Conservation (phyloP, 2,329 filamentous ascomycete species). For the Claviceps quebecensis region DNA sequence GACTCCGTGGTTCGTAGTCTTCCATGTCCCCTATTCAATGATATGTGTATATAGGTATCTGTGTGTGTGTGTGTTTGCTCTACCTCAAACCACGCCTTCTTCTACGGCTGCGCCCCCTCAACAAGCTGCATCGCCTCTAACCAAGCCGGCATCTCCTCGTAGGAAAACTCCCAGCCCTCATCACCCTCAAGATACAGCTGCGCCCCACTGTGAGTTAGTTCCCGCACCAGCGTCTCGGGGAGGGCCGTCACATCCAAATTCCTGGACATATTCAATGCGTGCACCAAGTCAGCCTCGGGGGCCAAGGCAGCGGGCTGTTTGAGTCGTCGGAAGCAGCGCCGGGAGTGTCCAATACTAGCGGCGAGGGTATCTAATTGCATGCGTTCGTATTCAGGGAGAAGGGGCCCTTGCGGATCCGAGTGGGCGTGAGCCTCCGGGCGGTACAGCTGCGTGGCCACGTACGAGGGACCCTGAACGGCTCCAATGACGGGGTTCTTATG, state of each 20-base stretch:
- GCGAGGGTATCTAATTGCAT: conserved; percentile 28
- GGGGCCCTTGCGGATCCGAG: conserved; percentile 26
- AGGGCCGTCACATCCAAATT: conserved; percentile 17
- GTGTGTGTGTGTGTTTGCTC: not conserved
- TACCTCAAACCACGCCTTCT: not conserved
- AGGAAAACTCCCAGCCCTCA: conserved; percentile 20
- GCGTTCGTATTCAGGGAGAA: conserved; percentile 29
- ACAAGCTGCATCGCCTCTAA: not conserved
- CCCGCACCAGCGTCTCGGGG: conserved; percentile 9
- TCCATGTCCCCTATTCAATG: too few species aligned
- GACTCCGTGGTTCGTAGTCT: too few species aligned
- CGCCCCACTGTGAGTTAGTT: conserved; percentile 14
- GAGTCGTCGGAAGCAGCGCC: conserved; percentile 15
- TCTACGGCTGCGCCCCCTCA: not conserved
- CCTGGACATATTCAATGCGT: conserved; percentile 13
- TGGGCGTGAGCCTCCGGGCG: conserved; percentile 33
- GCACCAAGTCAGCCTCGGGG: not conserved
- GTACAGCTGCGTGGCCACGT: conserved; percentile 32
- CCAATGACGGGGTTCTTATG: conserved; percentile 35
- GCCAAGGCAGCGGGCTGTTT: conserved; percentile 6
- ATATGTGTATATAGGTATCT: too few species aligned
- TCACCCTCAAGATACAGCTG: conserved; percentile 15
- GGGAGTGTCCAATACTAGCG: conserved; percentile 12
- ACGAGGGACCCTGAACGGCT: conserved; percentile 40
- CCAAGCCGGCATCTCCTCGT: conserved; percentile 15